Evolutionary conservation across 2,329 filamentous ascomycete genomes (phyloP), one percentile per base, ranked within the genome.

Genomic region (Neurospora sp.): DNA sequence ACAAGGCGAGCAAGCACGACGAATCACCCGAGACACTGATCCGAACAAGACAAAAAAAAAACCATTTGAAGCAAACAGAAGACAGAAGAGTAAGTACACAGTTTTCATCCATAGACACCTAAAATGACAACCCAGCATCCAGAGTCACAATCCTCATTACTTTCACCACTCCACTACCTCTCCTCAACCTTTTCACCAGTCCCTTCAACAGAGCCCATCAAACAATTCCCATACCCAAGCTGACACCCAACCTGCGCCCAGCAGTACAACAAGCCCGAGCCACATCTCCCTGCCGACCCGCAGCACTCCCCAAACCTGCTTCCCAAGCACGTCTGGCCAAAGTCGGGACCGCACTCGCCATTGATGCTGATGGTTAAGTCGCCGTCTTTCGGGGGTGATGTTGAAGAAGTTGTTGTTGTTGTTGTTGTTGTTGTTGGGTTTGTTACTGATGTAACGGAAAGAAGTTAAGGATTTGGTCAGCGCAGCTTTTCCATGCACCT

Each of bases 281-380:
- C 73, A 73, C 75, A 76, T 40, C 68, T 70, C 17, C 66, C 66
- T 23, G 67, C 52, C 7, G 70, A 67, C 4, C 71, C 71, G 70
- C 75, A 76, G 69, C 75, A 76, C 3, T 68, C 68, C 2, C 75
- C 75, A 33, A 74, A 74, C 19, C 36, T 19, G 43, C 72, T 73
- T 13, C 74, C 75, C 3, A 52, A 39, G 69, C 75, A 76, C 1
- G 75, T 76, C 69, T 74, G 72, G 11, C 70, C 38, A 13, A 69
- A 69, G 2, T 71, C 71, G 4, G 71, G 40, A 2, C 75, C 75
- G 66, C 75, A 76, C 13, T 52, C 66, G 15, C 74, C 75, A 67
- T 75, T 71, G 23, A 38, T 67, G 66, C 73, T 76, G 43, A 72
- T 23, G 5, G 70, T 52, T n/a, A 73, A 66, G 40, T 52, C 72